These are phyloP conservation scores for Pythium dissotocum DNA, from an alignment of 352 stramenopile genomes.

Conservation along the genomic window DNA sequence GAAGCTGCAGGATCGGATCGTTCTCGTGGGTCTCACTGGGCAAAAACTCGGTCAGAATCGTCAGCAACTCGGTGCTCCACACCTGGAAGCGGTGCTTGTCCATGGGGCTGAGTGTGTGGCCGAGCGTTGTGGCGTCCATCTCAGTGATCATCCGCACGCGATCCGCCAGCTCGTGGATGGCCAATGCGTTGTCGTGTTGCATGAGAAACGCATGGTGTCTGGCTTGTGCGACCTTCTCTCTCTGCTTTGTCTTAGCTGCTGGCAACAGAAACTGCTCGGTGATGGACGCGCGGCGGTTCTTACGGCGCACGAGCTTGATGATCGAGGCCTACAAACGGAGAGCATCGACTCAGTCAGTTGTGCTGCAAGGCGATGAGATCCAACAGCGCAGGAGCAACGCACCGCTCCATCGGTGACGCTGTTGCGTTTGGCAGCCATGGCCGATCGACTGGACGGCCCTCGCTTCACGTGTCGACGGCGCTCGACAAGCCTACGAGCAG, in stretches of 20 bases:
- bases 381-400: neutral
- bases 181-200: slow-evolving; percentile 48
- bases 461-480: neutral
- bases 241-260: slow-evolving; percentile 37
- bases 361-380: neutral
- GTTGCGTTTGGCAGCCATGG: slow-evolving; percentile 10
- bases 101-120: slow-evolving; percentile 42
- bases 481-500: neutral
- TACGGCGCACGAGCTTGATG: slow-evolving; percentile 49
- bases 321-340: slow-evolving; percentile 44
- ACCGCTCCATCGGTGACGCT: slow-evolving; percentile 8
- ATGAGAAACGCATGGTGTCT: slow-evolving; percentile 54
- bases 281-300: slow-evolving; percentile 51
- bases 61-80: slow-evolving; percentile 44
- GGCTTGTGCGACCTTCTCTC: slow-evolving; percentile 46
- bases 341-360: neutral
- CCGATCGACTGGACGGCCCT: neutral
- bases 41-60: slow-evolving; percentile 45
- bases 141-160: slow-evolving; percentile 43
- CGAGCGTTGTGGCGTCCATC: slow-evolving; percentile 16
- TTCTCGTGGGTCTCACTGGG: slow-evolving; percentile 43
- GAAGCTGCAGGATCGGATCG: slow-evolving; percentile 48
- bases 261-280: slow-evolving; percentile 48
- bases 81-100: slow-evolving; percentile 45
- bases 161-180: slow-evolving; percentile 44